Evolutionary conservation across 2,329 filamentous ascomycete species (phyloP).

Genomic region (Hypomyces perniciosus): DNA sequence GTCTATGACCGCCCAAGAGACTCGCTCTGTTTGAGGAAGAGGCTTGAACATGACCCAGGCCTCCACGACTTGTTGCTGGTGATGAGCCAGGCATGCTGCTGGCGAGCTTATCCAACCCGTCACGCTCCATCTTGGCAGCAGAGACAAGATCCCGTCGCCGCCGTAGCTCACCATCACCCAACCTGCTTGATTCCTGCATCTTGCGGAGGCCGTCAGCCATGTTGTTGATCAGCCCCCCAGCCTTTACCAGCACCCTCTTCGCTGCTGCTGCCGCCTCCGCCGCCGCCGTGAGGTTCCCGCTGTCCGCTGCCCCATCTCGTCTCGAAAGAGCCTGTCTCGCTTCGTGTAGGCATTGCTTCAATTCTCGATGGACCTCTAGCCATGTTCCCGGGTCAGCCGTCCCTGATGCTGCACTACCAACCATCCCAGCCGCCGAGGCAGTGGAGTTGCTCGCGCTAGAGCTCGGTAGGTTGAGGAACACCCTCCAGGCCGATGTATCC

Average conservation of each 20-base stretch:
- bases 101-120: slow-evolving; percentile 68
- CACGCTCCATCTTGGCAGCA: slow-evolving; percentile 65
- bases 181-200: slow-evolving; percentile 46
- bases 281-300: slow-evolving; percentile 36
- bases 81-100: slow-evolving; percentile 42
- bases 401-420: slow-evolving; percentile 32
- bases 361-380: slow-evolving; percentile 68
- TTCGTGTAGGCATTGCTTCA: slow-evolving; percentile 59
- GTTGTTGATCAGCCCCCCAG: slow-evolving; percentile 55
- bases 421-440: slow-evolving; percentile 40
- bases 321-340: slow-evolving; percentile 64
- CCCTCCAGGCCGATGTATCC: slow-evolving; percentile 64
- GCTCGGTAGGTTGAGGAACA: slow-evolving; percentile 65
- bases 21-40: slow-evolving; percentile 44
- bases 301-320: slow-evolving; percentile 49
- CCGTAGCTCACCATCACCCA: slow-evolving; percentile 71
- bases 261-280: slow-evolving; percentile 65
- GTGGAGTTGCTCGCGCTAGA: slow-evolving; percentile 43
- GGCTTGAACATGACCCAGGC: slow-evolving; percentile 45
- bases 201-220: slow-evolving; percentile 59
- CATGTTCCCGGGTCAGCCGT: slow-evolving; percentile 61
- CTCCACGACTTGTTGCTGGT: slow-evolving; percentile 24
- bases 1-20: slow-evolving; percentile 35
- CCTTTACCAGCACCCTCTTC: slow-evolving; percentile 66
- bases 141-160: slow-evolving; percentile 65